Percentiles rank a stretch among this genome's conserved stretches.
These are phyloP conservation scores for Gentiana dahurica DNA, from an alignment of 257 asterid species.

Conservation along the genomic window DNA sequence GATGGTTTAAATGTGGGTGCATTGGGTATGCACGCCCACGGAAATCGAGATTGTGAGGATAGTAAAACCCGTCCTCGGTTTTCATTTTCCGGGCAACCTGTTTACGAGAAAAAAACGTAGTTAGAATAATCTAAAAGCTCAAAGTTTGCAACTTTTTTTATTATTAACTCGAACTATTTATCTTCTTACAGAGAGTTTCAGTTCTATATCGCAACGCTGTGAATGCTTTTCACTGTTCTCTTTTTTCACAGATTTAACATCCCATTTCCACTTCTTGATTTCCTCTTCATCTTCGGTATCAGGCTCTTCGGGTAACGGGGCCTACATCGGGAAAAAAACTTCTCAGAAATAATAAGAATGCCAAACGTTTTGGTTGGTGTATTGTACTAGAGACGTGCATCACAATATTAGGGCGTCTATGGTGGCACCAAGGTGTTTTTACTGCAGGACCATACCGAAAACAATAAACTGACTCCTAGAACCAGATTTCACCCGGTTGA, in stretches of 20 bases:
- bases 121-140: slow-evolving; percentile 8
- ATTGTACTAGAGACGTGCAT: too few relatives aligned
- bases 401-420: too few relatives aligned
- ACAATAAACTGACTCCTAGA: too few relatives aligned
- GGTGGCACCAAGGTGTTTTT: too few relatives aligned
- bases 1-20: slow-evolving; percentile 97
- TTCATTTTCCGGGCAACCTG: slow-evolving; percentile 96
- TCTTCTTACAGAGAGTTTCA: slow-evolving; percentile 84
- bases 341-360: slow-evolving; percentile 4
- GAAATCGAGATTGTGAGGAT: slow-evolving; percentile 96
- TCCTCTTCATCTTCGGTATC: slow-evolving; percentile 68
- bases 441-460: too few relatives aligned
- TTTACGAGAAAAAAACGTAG: slow-evolving; percentile 23
- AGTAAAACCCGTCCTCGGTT: slow-evolving; percentile 93
- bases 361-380: slow-evolving; percentile 1
- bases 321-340: slow-evolving; percentile 28
- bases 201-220: slow-evolving; percentile 91
- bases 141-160: slow-evolving; percentile 1
- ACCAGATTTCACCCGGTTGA: too few relatives aligned
- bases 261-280: slow-evolving; percentile 87
- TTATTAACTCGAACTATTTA: slow-evolving; percentile 4
- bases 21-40: slow-evolving; percentile 99
- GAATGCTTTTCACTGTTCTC: slow-evolving; percentile 85
- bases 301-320: slow-evolving; percentile 76
- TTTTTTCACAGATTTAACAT: slow-evolving; percentile 49